Base-by-base conservation (phyloP, 2,329 filamentous ascomycete species). In the Fonsecaea erecta region DNA sequence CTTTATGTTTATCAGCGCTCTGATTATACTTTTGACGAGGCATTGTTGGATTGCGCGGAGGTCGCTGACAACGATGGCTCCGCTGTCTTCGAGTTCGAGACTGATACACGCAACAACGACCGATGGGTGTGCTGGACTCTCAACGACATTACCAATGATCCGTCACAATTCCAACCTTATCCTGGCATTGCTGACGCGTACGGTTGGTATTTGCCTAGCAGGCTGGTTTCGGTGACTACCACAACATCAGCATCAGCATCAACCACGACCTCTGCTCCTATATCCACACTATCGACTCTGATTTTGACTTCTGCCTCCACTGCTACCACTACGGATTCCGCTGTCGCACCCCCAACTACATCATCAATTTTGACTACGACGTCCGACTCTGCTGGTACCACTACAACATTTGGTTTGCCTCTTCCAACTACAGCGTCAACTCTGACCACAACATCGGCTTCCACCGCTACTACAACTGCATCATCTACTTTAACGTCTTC, bases 121-220 rank as follows among this genome's bases (percentile, higher is more conserved):
- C 55, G 55, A 24, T 58, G 55, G 55, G 55, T 58, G 26, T 58
- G 55, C 40, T 58, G 55, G 55, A 58, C 55, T 48, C 55, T 58
- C 11, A 58, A 58, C 40, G 55, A 34, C n/a, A 58, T 58, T 40
- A 48, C 55, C 55, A 58, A 48, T 34, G 55, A 58, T 7, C 55
- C 55, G 7, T 24, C 55, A 21, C 55, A 58, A 34, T 58, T 58
- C 55, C 55, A 58, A 40, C 55, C 55, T 7, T 58, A 58, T 34
- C 35, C 35, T 21, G 55, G 55, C 26, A 58, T 58, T 32, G 55
- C 55, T 11, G 55, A 58, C 48, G 55, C 55, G 16, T 58, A 58
- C 40, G 55, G 55, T 16, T 58, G 40, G 35, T 58, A 58, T 30
- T 24, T 58, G 18, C 55, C 55, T 34, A 58, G 55, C 40, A 58